Conservation (phyloP, 495 filamentous ascomycete species). For the Neurospora sp. region DNA sequence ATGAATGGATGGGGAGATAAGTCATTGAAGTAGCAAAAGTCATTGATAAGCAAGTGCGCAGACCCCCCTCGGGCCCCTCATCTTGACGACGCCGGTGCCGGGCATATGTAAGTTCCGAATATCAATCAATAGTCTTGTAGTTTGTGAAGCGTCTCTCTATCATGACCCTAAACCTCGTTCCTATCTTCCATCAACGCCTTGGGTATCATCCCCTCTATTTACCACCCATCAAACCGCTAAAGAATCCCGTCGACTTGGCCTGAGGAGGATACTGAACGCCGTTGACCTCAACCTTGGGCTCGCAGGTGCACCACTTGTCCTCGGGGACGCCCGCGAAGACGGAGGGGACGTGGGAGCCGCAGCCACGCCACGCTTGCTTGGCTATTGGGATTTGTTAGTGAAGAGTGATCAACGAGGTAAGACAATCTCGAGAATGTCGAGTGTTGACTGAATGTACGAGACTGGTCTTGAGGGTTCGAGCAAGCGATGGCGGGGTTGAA, state of each 20-base stretch:
- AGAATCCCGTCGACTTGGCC: slow-evolving; percentile 26
- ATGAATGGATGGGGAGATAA: neutral
- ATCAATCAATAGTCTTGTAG: neutral
- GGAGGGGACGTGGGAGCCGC: slow-evolving; percentile 50
- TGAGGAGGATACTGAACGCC: slow-evolving; percentile 56
- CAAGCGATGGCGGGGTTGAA: neutral
- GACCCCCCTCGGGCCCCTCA: neutral
- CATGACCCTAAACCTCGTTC: neutral
- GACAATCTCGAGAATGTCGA: neutral
- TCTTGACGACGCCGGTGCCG: neutral
- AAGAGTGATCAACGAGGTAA: neutral
- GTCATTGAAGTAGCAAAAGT: neutral
- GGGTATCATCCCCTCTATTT: slow-evolving; percentile 5
- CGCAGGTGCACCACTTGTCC: slow-evolving; percentile 49
- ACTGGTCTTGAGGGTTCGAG: neutral
- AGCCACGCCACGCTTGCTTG: slow-evolving; percentile 58
- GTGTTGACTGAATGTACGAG: neutral
- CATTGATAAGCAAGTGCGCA: neutral
- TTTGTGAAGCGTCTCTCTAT: neutral
- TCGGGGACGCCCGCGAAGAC: slow-evolving; percentile 50
- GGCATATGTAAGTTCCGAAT: neutral
- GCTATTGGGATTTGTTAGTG: slow-evolving; percentile 26
- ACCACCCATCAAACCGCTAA: slow-evolving; percentile 18
- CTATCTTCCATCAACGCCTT: neutral
- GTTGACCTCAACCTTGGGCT: slow-evolving; percentile 45